Percentiles rank a stretch among this genome's conserved stretches.
phyloP scores from a whole-genome alignment of 805 yeast species.

The Kodamaea laetipori region DNA sequence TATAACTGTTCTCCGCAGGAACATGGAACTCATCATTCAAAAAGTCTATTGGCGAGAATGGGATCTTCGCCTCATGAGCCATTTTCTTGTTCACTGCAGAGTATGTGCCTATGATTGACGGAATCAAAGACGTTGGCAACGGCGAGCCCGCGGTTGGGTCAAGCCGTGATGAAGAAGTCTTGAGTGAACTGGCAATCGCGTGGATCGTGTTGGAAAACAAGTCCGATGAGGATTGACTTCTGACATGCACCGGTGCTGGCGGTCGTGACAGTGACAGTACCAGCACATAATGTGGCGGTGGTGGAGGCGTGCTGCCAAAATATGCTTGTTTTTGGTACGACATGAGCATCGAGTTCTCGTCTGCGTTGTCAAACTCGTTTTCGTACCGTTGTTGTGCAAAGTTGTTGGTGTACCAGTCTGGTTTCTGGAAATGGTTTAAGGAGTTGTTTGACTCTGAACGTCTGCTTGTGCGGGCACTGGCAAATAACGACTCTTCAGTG shows the following conservation, averaged over 20 bases:
- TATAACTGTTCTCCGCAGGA: conserved; percentile 13
- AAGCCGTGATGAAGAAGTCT: conserved; percentile 5
- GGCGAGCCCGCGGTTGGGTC: conserved; percentile 18
- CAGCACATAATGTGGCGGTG: conserved; percentile 13
- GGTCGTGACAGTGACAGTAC: conserved; percentile 6
- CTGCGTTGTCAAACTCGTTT: conserved; percentile 2
- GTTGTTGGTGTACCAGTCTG: conserved; percentile 41
- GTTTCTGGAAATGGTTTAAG: conserved; percentile 32
- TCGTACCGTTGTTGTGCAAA: neutral
- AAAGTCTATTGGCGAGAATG: conserved; percentile 46
- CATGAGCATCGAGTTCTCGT: conserved; percentile 13
- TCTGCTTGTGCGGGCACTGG: neutral
- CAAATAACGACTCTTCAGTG: conserved; percentile 3
- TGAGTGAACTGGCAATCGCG: conserved; percentile 18
- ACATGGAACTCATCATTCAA: conserved; percentile 33
- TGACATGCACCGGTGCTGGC: neutral
- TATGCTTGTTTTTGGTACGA: neutral
- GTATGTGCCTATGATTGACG: conserved; percentile 42
- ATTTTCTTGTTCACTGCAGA: conserved; percentile 39
- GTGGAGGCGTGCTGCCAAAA: conserved; percentile 6
- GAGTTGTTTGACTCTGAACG: neutral
- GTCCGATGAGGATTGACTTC: conserved; percentile 7
- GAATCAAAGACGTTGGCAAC: conserved; percentile 37
- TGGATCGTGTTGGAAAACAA: conserved; percentile 3
- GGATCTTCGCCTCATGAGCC: conserved; percentile 36